These are phyloP conservation scores for Candida suzukii DNA, from an alignment of 805 yeast genomes.

Conservation along the genomic window DNA sequence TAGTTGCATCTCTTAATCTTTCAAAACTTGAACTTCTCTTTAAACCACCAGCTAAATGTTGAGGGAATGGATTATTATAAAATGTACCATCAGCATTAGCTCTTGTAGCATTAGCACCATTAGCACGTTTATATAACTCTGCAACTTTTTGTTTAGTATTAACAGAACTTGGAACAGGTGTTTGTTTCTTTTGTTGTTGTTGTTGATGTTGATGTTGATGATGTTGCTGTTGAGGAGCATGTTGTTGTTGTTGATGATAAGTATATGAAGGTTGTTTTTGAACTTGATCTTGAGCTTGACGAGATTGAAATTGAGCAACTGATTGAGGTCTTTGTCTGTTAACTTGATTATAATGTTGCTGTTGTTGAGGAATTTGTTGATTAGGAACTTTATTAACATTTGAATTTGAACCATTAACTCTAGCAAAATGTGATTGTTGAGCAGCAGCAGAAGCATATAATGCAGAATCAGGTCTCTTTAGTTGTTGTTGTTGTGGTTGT, in stretches of 20 bases:
- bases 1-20: slow-evolving; percentile 26
- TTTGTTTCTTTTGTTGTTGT: slow-evolving; percentile 17
- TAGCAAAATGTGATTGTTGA: slow-evolving; percentile 4
- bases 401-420: slow-evolving; percentile 3
- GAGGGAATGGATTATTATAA: slow-evolving; percentile 28
- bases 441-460: slow-evolving; percentile 11
- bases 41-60: slow-evolving; percentile 15
- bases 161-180: slow-evolving; percentile 30
- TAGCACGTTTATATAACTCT: slow-evolving; percentile 46
- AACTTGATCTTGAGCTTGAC: slow-evolving; percentile 5
- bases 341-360: slow-evolving; percentile 2
- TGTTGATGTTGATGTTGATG: not conserved
- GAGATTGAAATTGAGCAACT: slow-evolving; percentile 4
- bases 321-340: slow-evolving; percentile 2
- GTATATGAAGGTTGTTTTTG: not conserved
- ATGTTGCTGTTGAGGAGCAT: not conserved
- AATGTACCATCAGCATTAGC: slow-evolving; percentile 7
- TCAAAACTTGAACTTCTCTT: slow-evolving; percentile 50
- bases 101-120: slow-evolving; percentile 6
- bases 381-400: too few species aligned
- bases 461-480: slow-evolving; percentile 2
- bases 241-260: not conserved
- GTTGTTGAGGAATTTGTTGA: not conserved
- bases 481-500: not conserved
- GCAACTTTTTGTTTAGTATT: slow-evolving; percentile 33